These are phyloP conservation scores for Yamadazyma nakazawae DNA, from an alignment of 805 yeast species.

Conservation along the genomic window DNA sequence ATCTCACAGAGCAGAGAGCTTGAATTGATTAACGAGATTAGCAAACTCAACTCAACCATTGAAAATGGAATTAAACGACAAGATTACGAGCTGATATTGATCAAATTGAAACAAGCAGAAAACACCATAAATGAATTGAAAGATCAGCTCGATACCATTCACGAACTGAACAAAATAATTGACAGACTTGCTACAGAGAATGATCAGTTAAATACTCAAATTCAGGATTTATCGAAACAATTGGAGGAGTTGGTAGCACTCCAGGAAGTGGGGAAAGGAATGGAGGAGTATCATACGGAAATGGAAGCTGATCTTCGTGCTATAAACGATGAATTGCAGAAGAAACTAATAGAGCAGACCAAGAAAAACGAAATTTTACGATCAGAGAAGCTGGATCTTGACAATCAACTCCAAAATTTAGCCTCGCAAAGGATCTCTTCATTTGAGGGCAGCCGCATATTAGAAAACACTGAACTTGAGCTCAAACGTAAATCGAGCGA, in stretches of 20 bases:
- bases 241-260: conserved; percentile 48
- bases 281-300: conserved; percentile 44
- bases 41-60: conserved; percentile 9
- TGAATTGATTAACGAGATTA: conserved; percentile 7
- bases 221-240: conserved; percentile 31
- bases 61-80: conserved; percentile 14
- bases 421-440: background rate
- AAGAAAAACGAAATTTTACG: background rate
- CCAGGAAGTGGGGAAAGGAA: conserved; percentile 46
- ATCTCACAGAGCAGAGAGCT: conserved; percentile 1
- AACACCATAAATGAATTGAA: conserved; percentile 24
- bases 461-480: background rate
- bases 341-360: conserved; percentile 14
- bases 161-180: conserved; percentile 33
- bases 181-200: conserved; percentile 35
- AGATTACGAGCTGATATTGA: conserved; percentile 29
- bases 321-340: conserved; percentile 29
- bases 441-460: background rate
- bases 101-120: conserved; percentile 23
- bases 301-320: conserved; percentile 42
- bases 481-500: conserved; percentile 9
- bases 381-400: background rate
- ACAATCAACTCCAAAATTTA: background rate
- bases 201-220: conserved; percentile 30
- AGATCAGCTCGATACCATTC: conserved; percentile 30